Percentiles rank a stretch among this genome's conserved stretches.
These are phyloP conservation scores for Gleditsia sinensis DNA, from an alignment of 306 rosid genomes.

Conservation along the genomic window DNA sequence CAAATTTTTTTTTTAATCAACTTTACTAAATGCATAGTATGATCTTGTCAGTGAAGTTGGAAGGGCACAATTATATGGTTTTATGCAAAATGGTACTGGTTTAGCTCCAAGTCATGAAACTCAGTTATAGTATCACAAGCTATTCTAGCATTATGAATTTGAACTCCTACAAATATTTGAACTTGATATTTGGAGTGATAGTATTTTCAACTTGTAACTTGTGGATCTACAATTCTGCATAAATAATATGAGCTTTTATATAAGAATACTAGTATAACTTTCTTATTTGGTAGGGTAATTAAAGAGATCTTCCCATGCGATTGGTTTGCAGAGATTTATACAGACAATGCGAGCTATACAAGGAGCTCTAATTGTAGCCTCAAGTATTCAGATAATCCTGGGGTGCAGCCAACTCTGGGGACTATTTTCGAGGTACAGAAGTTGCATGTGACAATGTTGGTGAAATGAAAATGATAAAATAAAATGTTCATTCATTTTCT, in stretches of 20 bases:
- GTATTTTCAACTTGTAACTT: slow-evolving; percentile 16
- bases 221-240: not conserved
- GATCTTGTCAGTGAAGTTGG: slow-evolving; percentile 1
- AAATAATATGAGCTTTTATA: slow-evolving; percentile 20
- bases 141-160: not conserved
- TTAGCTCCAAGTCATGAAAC: not conserved
- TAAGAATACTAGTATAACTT: slow-evolving; percentile 51
- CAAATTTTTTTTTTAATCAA: not conserved
- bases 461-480: not conserved
- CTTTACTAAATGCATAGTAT: not conserved
- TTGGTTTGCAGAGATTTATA: slow-evolving; percentile 96
- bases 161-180: not conserved
- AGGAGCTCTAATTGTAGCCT: slow-evolving; percentile 94
- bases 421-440: slow-evolving; percentile 74
- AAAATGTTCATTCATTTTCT: slow-evolving; percentile 17
- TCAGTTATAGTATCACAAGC: not conserved
- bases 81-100: not conserved
- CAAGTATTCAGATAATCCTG: slow-evolving; percentile 88
- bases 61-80: not conserved
- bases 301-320: slow-evolving; percentile 76
- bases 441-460: slow-evolving; percentile 15
- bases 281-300: slow-evolving; percentile 81
- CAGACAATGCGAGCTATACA: slow-evolving; percentile 96
- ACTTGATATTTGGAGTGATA: slow-evolving; percentile 13
- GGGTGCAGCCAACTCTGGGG: slow-evolving; percentile 99